These are phyloP conservation scores for Circinella umbellata DNA, from an alignment of 371 early-diverging fungal genomes.

Conservation along the genomic window DNA sequence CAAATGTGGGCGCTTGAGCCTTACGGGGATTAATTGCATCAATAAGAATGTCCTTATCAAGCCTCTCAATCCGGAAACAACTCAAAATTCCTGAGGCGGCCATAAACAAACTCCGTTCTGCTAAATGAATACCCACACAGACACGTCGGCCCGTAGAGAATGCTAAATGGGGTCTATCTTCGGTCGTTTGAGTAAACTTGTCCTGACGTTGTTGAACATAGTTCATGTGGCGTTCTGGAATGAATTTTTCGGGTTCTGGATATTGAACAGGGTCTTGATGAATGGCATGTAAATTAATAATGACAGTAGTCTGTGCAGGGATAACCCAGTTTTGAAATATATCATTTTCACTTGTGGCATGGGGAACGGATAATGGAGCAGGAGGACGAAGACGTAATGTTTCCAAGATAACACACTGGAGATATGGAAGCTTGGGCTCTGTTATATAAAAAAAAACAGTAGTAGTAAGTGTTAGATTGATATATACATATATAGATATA, in stretches of 20 bases:
- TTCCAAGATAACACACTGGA: constrained; percentile 56
- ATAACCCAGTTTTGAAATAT: constrained; percentile 47
- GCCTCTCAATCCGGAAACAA: constrained; percentile 41
- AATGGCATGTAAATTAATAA: constrained; percentile 49
- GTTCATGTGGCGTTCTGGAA: constrained; percentile 47
- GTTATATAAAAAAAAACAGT: not conserved
- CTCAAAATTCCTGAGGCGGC: constrained; percentile 38
- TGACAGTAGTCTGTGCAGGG: constrained; percentile 49
- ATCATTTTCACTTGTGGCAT: constrained; percentile 48
- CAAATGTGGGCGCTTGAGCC: constrained; percentile 29
- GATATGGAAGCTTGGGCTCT: constrained; percentile 38
- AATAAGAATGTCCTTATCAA: constrained; percentile 13
- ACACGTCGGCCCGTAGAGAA: constrained; percentile 55
- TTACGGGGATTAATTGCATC: constrained; percentile 30
- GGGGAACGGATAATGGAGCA: constrained; percentile 52
- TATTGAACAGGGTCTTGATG: constrained; percentile 39
- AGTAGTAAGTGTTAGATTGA: not conserved
- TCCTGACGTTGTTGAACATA: constrained; percentile 22
- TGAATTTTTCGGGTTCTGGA: constrained; percentile 36
- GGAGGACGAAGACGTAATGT: constrained; percentile 46
- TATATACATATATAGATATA: not conserved
- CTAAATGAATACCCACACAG: constrained; percentile 57
- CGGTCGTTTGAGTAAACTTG: constrained; percentile 26
- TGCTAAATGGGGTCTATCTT: constrained; percentile 47
- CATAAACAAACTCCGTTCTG: constrained; percentile 51